Base-by-base conservation (phyloP, 257 asterid species). In the Nicotiana benthamiana region DNA sequence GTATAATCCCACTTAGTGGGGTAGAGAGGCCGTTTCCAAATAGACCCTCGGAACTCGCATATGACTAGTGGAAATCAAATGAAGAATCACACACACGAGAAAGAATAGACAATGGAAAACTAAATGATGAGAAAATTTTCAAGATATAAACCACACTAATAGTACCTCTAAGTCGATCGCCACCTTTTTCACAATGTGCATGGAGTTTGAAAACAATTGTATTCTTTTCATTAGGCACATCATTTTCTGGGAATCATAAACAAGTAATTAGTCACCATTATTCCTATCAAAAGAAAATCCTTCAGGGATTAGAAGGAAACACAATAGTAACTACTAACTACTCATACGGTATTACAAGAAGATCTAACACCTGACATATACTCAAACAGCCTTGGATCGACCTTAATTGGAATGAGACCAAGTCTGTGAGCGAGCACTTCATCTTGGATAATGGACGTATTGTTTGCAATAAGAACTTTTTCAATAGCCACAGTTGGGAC, bases 401-500 rank as follows among this genome's bases (percentile, higher is more conserved):
- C 97, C 82, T 85, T 81, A 77, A 96, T 90, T 9, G 99, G 98
- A 85, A 96, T 84, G 77, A 94, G 95, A 85, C 98, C 99, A 81
- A 96, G 90, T 80, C 97, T 88, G 82, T 91, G 99, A 79, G 99
- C 88, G 46, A 96, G 97, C 84, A 91, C 97, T 92, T 96, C 99
- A 86, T 96, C 99, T 92, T 94, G 99, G 84, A 96, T 56, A 46
- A 94, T 86, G 3, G 98, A 96, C 32, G 99, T 96, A 89, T 92
- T 96, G 89, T 94, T 94, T 85, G 97, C 98, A 80, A 92, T 70
- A 48, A 92, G 84, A 85, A 96, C 98, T 82, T 94, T 96, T 81
- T 96, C 98, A 81, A 94, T 91, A 81, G 99, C 98, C 95, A 96
- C 92, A 52, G 98, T 92, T 34, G 98, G 99, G 80, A 94, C 82